These are phyloP conservation scores for Fusarium nygamai DNA, from an alignment of 2,329 filamentous ascomycete species.

Conservation along the genomic window DNA sequence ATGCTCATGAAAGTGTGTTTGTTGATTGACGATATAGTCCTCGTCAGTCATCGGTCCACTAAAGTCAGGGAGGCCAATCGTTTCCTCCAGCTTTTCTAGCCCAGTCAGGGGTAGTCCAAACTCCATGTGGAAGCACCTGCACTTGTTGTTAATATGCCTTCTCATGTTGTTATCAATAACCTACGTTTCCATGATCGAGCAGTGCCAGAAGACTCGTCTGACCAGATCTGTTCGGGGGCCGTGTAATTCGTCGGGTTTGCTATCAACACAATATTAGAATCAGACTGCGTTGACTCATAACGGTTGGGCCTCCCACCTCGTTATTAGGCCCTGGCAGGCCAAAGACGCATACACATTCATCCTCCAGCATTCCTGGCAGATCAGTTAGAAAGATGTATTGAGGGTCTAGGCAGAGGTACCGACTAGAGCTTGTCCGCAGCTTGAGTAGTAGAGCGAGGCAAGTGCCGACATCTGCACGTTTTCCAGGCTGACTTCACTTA, in stretches of 20 bases:
- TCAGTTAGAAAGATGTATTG: slow-evolving; percentile 5
- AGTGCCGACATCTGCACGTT: slow-evolving; percentile 68
- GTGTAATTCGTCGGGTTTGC: slow-evolving; percentile 39
- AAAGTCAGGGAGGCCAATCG: slow-evolving; percentile 66
- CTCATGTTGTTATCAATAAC: background rate
- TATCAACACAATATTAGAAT: slow-evolving; percentile 18
- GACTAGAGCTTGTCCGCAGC: slow-evolving; percentile 62
- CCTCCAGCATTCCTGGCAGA: slow-evolving; percentile 67
- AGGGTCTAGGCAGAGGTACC: slow-evolving; percentile 26
- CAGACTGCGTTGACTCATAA: background rate
- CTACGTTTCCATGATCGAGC: slow-evolving; percentile 43
- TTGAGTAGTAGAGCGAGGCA: slow-evolving; percentile 64
- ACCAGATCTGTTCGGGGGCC: slow-evolving; percentile 39
- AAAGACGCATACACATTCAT: slow-evolving; percentile 65
- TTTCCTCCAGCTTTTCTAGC: slow-evolving; percentile 61
- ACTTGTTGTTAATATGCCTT: slow-evolving; percentile 16
- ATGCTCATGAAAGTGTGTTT: slow-evolving; percentile 65
- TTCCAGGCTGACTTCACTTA: slow-evolving; percentile 65
- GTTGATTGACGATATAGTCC: slow-evolving; percentile 59
- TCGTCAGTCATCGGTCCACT: slow-evolving; percentile 57
- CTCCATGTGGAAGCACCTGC: slow-evolving; percentile 65
- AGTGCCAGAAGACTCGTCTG: slow-evolving; percentile 43
- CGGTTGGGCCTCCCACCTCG: slow-evolving; percentile 53
- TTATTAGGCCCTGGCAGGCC: slow-evolving; percentile 65
- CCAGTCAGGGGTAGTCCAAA: slow-evolving; percentile 66